These are phyloP conservation scores for Lentinula novae-zelandiae DNA, from an alignment of 1,284 basidiomycete species.

Conservation along the genomic window DNA sequence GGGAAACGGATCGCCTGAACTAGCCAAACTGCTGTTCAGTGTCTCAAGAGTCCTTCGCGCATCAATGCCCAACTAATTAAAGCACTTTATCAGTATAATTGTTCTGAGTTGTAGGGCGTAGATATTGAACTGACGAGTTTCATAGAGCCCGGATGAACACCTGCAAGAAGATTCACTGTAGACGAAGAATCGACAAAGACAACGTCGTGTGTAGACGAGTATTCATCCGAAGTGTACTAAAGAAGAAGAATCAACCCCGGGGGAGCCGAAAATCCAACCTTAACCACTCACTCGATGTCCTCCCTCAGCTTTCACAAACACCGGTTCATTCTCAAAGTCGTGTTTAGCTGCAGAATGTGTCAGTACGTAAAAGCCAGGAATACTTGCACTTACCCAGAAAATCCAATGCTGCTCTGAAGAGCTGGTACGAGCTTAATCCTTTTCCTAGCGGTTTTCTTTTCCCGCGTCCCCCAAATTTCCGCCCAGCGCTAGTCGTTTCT, in stretches of 20 bases:
- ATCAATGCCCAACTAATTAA: conserved; percentile 66
- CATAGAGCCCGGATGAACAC: conserved; percentile 68
- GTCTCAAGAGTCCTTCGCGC: conserved; percentile 69
- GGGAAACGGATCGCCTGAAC: conserved; percentile 63
- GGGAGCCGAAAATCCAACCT: neutral
- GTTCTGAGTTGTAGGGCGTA: neutral
- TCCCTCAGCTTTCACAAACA: conserved; percentile 58
- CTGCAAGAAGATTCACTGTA: conserved; percentile 77
- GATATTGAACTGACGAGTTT: conserved; percentile 52
- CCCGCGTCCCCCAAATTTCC: conserved; percentile 21
- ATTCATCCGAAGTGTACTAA: conserved; percentile 57
- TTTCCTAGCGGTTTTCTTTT: conserved; percentile 58
- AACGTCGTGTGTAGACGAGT: conserved; percentile 42
- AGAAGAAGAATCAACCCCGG: neutral
- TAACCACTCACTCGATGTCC: conserved; percentile 42
- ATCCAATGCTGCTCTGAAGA: conserved; percentile 80
- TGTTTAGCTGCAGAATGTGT: conserved; percentile 51
- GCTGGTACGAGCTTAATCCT: conserved; percentile 82
- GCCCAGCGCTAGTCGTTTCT: conserved; percentile 29
- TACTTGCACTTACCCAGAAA: conserved; percentile 58
- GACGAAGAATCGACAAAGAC: conserved; percentile 84
- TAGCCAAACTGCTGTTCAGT: conserved; percentile 42
- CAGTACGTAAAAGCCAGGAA: neutral
- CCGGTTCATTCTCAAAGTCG: conserved; percentile 59
- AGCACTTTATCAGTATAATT: neutral